Evolutionary conservation across 2,329 filamentous ascomycete genomes (phyloP), one percentile per base, ranked within the genome.

Genomic region (Raffaelea albimanens): DNA sequence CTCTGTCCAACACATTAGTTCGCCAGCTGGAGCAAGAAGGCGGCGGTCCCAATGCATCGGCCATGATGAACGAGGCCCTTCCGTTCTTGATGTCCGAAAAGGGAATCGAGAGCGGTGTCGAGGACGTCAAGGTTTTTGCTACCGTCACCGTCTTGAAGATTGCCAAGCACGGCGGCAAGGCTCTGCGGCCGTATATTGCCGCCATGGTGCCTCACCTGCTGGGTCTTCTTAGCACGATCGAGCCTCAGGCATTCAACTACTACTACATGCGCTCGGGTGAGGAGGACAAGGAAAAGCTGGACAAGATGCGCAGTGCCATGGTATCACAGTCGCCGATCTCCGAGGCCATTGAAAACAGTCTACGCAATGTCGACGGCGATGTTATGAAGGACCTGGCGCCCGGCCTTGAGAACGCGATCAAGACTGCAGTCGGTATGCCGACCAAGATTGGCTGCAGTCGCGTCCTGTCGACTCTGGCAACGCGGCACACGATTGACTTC

Each of bases 371-470:
- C 2, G 88, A 97, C 59, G 82, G 80, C 7, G 68, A 72, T 4
- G 82, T 85, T n/a, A 91, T 96, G 80, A 74, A 75, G 41, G 73
- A 81, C 19, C 72, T 96, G 10, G 80, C 83, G 33, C 80, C 82
- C 2, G 78, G 72, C 40, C 73, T 98, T 0, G 84, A 93, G 61
- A 75, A 76, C 25, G 83, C 85, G 0, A 87, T 97, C 65, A 93
- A 91, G 61, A 82, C 77, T 22, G 87, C 90, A 1, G 82, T 98
- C 34, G 91, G 90, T 2, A 82, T 97, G 66, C 91, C 91, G 2
- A 94, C 89, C 0, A 97, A 97, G 68, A 85, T 97, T 43, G 93
- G 89, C 34, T 94, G 89, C 58, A 86, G 85, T 53, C 80, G 88
- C 47, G 82, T 96, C 2, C 73, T 98, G 29, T 85, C 87, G 8